Evolutionary conservation across 345 rosid species (phyloP).

Genomic region (Murraya paniculata): DNA sequence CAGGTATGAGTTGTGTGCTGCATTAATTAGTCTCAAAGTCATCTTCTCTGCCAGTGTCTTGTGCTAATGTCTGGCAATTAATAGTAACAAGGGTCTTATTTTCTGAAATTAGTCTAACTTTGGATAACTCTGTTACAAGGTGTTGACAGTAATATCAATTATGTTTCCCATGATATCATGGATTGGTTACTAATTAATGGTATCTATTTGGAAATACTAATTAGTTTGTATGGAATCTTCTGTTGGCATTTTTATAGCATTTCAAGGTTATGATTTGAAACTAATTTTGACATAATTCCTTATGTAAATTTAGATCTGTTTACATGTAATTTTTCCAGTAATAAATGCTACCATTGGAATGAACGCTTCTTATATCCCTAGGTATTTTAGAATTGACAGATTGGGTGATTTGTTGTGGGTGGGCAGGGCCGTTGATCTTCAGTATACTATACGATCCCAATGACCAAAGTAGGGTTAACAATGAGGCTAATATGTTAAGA

Average conservation of each 20-base stretch:
- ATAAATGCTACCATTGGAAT: neutral
- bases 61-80: neutral
- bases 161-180: neutral
- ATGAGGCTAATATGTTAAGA: neutral
- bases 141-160: neutral
- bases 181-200: neutral
- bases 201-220: neutral
- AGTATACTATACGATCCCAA: neutral
- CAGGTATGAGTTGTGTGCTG: conserved; percentile 54
- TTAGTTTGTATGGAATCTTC: neutral
- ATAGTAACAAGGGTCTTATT: neutral
- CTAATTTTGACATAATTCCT: neutral
- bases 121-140: neutral
- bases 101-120: neutral
- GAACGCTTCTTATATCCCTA: neutral
- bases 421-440: neutral
- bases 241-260: neutral
- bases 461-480: too few relatives aligned
- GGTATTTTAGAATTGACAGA: neutral
- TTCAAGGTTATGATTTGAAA: neutral
- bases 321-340: neutral
- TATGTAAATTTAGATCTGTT: neutral
- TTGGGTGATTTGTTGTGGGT: neutral
- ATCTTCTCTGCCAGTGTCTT: neutral
- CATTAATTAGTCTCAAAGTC: neutral